Conservation (phyloP, 225 moss, liverwort and hornwort genomes). For the Thuidium tamariscinum region DNA sequence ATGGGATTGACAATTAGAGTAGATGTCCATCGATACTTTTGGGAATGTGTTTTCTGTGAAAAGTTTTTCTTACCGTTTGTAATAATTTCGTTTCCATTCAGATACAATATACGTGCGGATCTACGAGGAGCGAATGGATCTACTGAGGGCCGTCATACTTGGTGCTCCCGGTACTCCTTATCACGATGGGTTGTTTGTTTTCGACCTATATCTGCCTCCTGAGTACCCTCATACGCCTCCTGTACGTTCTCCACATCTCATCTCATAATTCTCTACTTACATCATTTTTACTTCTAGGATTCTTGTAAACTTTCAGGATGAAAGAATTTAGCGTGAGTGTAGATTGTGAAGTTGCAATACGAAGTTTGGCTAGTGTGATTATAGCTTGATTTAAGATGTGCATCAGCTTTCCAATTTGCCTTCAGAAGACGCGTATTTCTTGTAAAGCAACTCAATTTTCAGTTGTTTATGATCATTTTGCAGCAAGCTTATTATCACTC, state of each 20-base stretch:
- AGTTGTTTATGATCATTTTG: constrained; percentile 2
- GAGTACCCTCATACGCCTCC: constrained; percentile 89
- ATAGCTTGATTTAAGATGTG: neutral
- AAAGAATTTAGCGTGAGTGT: neutral
- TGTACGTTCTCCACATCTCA: constrained; percentile 37
- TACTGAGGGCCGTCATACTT: constrained; percentile 87
- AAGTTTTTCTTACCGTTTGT: neutral
- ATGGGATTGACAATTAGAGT: neutral
- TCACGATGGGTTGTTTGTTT: constrained; percentile 90
- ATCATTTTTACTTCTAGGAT: neutral
- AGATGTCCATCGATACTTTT: neutral
- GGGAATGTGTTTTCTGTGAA: neutral
- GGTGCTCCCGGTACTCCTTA: constrained; percentile 97
- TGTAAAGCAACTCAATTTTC: neutral
- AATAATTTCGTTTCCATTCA: neutral
- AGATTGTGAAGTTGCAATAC: neutral
- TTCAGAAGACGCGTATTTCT: neutral
- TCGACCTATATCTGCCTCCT: constrained; percentile 84
- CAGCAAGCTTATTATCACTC: constrained; percentile 93
- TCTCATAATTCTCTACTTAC: neutral
- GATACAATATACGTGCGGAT: constrained; percentile 89
- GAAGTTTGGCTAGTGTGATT: neutral
- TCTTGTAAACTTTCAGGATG: neutral
- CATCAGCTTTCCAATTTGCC: neutral
- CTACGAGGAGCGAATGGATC: constrained; percentile 98